Evolutionary conservation across 2,329 filamentous ascomycete genomes (phyloP), one percentile per base, ranked within the genome.

Genomic region (Fusarium pseudograminearum): DNA sequence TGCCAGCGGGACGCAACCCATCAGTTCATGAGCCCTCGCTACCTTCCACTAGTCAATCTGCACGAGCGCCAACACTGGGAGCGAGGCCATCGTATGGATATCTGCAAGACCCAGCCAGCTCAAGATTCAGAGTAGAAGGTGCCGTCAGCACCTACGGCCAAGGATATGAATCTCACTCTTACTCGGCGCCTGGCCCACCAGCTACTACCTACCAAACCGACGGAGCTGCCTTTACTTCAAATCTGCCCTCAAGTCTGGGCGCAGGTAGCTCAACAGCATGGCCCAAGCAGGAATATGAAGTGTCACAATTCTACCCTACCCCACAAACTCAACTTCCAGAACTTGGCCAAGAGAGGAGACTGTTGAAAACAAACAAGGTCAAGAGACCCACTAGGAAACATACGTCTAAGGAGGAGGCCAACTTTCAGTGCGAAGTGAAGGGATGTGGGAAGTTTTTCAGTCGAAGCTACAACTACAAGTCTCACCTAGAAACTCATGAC

Each of bases 401-500:
- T 72, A 90, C 88, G 4, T 89, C 89, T 20, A 86, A 86, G 61
- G 90, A 90, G 68, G 90, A 92, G 72, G 91, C 91, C 57, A 92
- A 89, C 72, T 91, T 88, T 78, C 84, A 87, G 67, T 97, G 94
- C 76, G 83, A 85, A 57, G 83, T 89, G 36, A 85, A 89, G 61
- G 84, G 89, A 3, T 97, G 94, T 76, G 90, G 90, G 9, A 93
- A 91, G 78, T 86, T 91, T 18, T 97, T 97, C 77, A 93, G 92
- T 70, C 85, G 94, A 66, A 91, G 89, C 74, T 97, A 95, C 82
- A 97, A 97, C 80, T 93, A 90, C 81, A 94, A 92, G 75, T 91
- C 93, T 31, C 94, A 97, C 78, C 86, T 94, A 85, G 91, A 94
- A 75, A 94, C 90, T 2, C 94, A 97, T 76, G 89, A 96, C 75